Percentiles rank a stretch among this genome's conserved stretches.
These are phyloP conservation scores for Huntiella moniliformis DNA, from an alignment of 2,329 filamentous ascomycete genomes.

Conservation along the genomic window DNA sequence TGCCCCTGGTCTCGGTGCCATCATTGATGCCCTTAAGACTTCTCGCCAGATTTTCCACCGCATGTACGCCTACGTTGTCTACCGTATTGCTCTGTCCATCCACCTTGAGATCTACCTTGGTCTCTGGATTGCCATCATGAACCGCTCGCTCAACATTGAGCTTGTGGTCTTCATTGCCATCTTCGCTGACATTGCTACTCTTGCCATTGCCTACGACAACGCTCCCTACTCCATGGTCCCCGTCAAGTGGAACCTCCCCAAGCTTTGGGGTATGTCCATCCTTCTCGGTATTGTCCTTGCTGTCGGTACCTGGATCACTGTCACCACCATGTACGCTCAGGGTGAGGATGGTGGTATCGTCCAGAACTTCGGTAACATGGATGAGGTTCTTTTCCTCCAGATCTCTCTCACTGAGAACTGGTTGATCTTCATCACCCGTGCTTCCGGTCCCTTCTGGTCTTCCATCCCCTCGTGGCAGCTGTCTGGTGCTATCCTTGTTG, in stretches of 20 bases:
- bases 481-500: constrained; percentile 54
- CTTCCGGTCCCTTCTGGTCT: constrained; percentile 83
- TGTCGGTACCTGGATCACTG: constrained; percentile 70
- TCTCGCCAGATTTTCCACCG: constrained; percentile 91
- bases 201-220: constrained; percentile 87
- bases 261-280: constrained; percentile 84
- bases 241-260: constrained; percentile 83
- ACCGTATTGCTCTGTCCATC: constrained; percentile 81
- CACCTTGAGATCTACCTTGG: constrained; percentile 85
- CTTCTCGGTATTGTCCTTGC: constrained; percentile 67
- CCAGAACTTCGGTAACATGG: constrained; percentile 69
- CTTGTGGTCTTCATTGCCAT: constrained; percentile 88
- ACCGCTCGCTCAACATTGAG: constrained; percentile 67
- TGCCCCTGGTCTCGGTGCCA: constrained; percentile 74
- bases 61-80: constrained; percentile 92
- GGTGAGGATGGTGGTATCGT: constrained; percentile 61
- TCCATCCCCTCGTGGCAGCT: constrained; percentile 78
- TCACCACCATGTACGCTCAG: constrained; percentile 60
- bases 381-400: constrained; percentile 73
- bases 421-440: constrained; percentile 91
- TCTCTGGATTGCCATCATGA: constrained; percentile 78
- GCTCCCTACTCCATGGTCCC: constrained; percentile 70
- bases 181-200: constrained; percentile 79
- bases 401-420: constrained; percentile 87
- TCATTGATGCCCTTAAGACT: constrained; percentile 83